Conservation (phyloP, 768 basidiomycete genomes). For the Peribolospora baueri region DNA sequence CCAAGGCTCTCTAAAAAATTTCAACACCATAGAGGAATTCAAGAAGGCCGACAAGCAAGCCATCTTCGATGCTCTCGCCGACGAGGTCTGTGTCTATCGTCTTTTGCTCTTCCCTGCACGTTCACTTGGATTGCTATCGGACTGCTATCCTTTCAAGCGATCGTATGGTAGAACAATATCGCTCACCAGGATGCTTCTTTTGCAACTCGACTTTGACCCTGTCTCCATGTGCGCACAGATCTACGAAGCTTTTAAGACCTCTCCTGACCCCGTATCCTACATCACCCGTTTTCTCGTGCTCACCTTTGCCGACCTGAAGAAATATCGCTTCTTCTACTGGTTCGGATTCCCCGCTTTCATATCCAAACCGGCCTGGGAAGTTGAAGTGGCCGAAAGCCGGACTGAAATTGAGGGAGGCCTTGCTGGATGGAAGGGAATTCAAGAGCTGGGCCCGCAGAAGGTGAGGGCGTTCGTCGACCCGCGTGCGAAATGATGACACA, state of each 20-base stretch:
- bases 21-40: conserved; percentile 92
- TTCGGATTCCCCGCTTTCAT: conserved; percentile 87
- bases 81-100: conserved; percentile 30
- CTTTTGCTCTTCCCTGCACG: background rate
- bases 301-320: conserved; percentile 91
- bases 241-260: conserved; percentile 10
- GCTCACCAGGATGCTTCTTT: background rate
- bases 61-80: conserved; percentile 49
- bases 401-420: too few species aligned
- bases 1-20: conserved; percentile 62
- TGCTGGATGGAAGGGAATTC: too few species aligned
- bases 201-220: background rate
- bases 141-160: too few species aligned
- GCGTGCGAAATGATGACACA: background rate
- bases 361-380: conserved; percentile 69
- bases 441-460: conserved; percentile 6
- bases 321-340: conserved; percentile 95
- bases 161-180: too few species aligned
- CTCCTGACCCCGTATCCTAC: conserved; percentile 27
- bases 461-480: background rate
- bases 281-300: conserved; percentile 67
- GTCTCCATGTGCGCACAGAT: conserved; percentile 8
- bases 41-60: conserved; percentile 64
- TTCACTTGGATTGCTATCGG: too few species aligned
- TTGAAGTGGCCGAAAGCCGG: background rate